Evolutionary conservation across 495 filamentous ascomycete genomes (phyloP).

Genomic region (Hyaloscypha variabilis): DNA sequence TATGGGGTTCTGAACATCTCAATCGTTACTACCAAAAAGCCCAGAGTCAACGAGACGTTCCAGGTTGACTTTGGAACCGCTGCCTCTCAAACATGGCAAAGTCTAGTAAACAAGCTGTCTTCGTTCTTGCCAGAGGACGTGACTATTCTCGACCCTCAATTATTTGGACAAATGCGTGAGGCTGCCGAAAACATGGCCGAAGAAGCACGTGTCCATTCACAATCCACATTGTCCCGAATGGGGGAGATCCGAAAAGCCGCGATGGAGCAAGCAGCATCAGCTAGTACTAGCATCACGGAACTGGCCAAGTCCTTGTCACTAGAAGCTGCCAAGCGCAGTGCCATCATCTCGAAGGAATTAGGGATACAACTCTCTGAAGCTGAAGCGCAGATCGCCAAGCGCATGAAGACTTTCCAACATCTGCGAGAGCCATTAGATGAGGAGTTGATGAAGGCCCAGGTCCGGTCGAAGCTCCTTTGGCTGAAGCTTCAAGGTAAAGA

Average conservation of each 20-base stretch:
- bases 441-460: constrained; percentile 28
- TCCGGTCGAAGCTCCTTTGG: constrained; percentile 31
- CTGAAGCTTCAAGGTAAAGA: constrained; percentile 33
- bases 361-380: constrained; percentile 26
- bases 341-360: constrained; percentile 32
- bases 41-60: constrained; percentile 52
- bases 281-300: constrained; percentile 15
- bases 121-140: constrained; percentile 44
- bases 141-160: constrained; percentile 44
- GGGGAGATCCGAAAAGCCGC: constrained; percentile 23
- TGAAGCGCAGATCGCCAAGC: constrained; percentile 20
- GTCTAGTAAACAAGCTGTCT: constrained; percentile 47
- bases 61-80: constrained; percentile 56
- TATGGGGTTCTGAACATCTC: constrained; percentile 60
- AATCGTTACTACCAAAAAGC: constrained; percentile 53
- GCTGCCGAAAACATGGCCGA: constrained; percentile 18
- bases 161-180: constrained; percentile 38
- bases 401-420: constrained; percentile 16
- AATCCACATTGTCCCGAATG: constrained; percentile 20
- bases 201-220: constrained; percentile 18
- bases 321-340: constrained; percentile 30
- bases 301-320: constrained; percentile 28
- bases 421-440: constrained; percentile 26
- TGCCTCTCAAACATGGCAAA: constrained; percentile 45
- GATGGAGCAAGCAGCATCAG: constrained; percentile 20